Evolutionary conservation across 2,329 filamentous ascomycete species (phyloP).

Genomic region (Decorospora gaudefroyi): DNA sequence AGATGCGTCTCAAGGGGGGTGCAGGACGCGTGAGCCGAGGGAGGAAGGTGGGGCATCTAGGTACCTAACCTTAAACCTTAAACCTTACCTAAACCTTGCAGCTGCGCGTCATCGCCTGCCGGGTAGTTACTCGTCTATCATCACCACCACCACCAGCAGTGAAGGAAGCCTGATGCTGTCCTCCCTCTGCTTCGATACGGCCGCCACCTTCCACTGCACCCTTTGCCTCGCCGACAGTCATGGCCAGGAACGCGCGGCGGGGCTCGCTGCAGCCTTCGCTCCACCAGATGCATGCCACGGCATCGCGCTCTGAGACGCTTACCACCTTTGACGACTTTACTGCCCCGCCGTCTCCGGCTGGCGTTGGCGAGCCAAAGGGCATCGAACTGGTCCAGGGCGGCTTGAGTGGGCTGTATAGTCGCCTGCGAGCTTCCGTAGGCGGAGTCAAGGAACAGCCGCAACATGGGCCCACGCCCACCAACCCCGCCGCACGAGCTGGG

Average conservation of each 20-base stretch:
- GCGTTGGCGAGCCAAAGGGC: conserved; percentile 68
- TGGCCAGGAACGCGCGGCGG: conserved; percentile 34
- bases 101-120: conserved; percentile 19
- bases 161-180: conserved; percentile 34
- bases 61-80: too few species aligned
- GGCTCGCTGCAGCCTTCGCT: conserved; percentile 52
- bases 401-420: conserved; percentile 84
- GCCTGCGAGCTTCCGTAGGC: conserved; percentile 80
- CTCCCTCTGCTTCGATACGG: conserved; percentile 9
- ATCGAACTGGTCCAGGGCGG: conserved; percentile 82
- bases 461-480: conserved; percentile 36
- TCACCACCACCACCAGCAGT: too few species aligned
- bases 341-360: conserved; percentile 64
- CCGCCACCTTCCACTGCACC: conserved; percentile 3
- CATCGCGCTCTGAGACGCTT: conserved; percentile 80
- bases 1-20: too few species aligned
- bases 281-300: conserved; percentile 84
- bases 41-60: too few species aligned
- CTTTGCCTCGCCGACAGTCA: conserved; percentile 19
- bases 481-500: conserved; percentile 28
- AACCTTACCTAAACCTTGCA: too few species aligned
- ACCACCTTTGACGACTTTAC: conserved; percentile 96
- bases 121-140: conserved; percentile 11
- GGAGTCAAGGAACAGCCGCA: conserved; percentile 60
- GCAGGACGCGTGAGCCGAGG: too few species aligned